Percentiles rank a stretch among this genome's conserved stretches.
Conservation (phyloP, 345 rosid species). For the Geranium brycei region DNA sequence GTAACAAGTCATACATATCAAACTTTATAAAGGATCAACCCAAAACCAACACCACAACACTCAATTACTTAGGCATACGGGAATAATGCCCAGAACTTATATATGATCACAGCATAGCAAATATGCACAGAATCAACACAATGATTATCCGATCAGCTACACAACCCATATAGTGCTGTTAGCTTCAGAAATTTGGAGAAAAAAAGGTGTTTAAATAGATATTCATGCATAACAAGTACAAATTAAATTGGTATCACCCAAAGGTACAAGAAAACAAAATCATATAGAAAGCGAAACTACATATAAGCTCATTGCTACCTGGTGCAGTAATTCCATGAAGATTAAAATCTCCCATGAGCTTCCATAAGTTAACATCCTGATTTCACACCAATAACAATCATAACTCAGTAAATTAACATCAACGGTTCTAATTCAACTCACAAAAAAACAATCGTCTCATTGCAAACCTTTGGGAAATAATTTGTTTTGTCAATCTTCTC, state of each 20-base stretch:
- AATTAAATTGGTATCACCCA: too few relatives aligned
- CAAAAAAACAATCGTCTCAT: background rate
- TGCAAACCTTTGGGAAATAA: constrained; percentile 63
- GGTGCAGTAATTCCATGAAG: constrained; percentile 93
- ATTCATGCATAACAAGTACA: too few relatives aligned
- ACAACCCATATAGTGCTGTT: too few relatives aligned
- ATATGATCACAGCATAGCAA: too few relatives aligned
- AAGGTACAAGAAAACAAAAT: background rate
- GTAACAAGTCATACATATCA: background rate
- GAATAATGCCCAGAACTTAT: too few relatives aligned
- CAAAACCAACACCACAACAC: too few relatives aligned
- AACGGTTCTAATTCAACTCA: background rate
- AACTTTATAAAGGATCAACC: too few relatives aligned
- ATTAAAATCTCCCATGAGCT: constrained; percentile 86
- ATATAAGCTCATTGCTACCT: constrained; percentile 24
- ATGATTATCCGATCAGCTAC: too few relatives aligned
- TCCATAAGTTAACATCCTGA: constrained; percentile 85
- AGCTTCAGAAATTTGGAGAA: too few relatives aligned
- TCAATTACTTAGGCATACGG: too few relatives aligned
- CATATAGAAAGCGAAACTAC: background rate
- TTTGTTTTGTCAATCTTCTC: constrained; percentile 59
- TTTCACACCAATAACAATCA: constrained; percentile 4
- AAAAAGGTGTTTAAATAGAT: too few relatives aligned
- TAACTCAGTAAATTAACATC: background rate
- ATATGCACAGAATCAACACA: too few relatives aligned